Evolutionary conservation across 208 protist genomes (phyloP), one percentile per base, ranked within the genome.

Genomic region (Borovskyia barvae): DNA sequence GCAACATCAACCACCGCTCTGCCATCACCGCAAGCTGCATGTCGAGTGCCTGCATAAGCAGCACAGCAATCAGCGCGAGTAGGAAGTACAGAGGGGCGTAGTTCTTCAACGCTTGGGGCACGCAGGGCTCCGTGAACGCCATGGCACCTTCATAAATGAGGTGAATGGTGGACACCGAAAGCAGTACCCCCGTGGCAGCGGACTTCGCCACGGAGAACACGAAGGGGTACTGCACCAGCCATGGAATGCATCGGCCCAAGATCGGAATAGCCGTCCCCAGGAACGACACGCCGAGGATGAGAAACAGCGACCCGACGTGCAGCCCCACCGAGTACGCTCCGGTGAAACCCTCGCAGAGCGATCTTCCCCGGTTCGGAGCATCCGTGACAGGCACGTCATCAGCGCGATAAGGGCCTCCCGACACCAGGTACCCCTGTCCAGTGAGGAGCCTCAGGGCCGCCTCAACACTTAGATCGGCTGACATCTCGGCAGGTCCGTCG

Each of bases 21-120:
- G 67, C 54, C 1, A 76, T 24, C 12, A 56, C 36, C 8, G 71
- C 81, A 51, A 88, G 50, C 48, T 80, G 12, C 28, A 76, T 47
- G 50, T 88, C 77, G 20, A 85, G 28, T 54, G 66, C 42, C 49
- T 88, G 77, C 77, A 90, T 85, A 11, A 84, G 29, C 45, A 90
- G 47, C 5, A 56, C 82, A 2, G 70, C 71, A 55, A 73, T 33
- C 33, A 90, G 61, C 0, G 82, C 77, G 48, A 90, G 76, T 6
- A 90, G 49, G 29, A 90, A 79, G 26, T 68, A 49, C 33, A 66
- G 77, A 1, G 78, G 75, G 35, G 50, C 47, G 54, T 85, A 90
- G 29, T 25, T 39, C 46, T 57, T 46, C n/a, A 82, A 66, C 2
- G 17, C 43, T 2, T 29, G 14, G 17, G 61, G 47, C 12, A 90